Evolutionary conservation across 805 yeast species (phyloP), one percentile per base, ranked within the genome.

Genomic region (Phaffomyces thermotolerans): DNA sequence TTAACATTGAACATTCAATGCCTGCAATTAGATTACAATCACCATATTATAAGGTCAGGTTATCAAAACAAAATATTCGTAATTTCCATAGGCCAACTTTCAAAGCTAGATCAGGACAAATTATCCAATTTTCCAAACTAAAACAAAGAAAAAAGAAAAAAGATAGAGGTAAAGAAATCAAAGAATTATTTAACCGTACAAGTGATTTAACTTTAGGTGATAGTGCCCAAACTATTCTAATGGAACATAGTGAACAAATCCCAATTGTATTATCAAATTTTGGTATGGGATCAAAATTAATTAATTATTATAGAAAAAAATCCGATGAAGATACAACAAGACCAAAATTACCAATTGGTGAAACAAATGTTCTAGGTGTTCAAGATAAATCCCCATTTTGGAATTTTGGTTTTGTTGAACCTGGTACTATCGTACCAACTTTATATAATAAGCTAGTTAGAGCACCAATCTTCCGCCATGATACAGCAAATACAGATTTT

Each of bases 301-400:
- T 93, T 53, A 93, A 93, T 58, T 93, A 93, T 60, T 93, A 93
- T 63, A 75, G 99, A 51, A 91, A 91, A 60, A 78, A 76, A 47
- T 71, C 71, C 46, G 88, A 82, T 14, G 89, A 85, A 40, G 99
- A 93, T 60, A 75, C 78, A 4, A 72, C 84, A 6, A 76, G 98
- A 47, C 98, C 98, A 0, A 91, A 90, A 56, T 69, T 89, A 24
- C 76, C 87, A 1, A 73, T 89, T 35, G 99, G 99, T 37, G 99
- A 93, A 60, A 93, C 98, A 0, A 93, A 86, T 64, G 96, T 93
- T 3, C 69, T 93, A 32, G 97, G 96, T n/a, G 86, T 87, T 1
- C 96, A 90, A 59, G 99, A 93, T 64, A 75, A 95, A 54, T 86
- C 96, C 8, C 97, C 99, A 12, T 93, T 93, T 60, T 93, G 99